Conservation (phyloP, 805 yeast species). For the Lachancea sp. region DNA sequence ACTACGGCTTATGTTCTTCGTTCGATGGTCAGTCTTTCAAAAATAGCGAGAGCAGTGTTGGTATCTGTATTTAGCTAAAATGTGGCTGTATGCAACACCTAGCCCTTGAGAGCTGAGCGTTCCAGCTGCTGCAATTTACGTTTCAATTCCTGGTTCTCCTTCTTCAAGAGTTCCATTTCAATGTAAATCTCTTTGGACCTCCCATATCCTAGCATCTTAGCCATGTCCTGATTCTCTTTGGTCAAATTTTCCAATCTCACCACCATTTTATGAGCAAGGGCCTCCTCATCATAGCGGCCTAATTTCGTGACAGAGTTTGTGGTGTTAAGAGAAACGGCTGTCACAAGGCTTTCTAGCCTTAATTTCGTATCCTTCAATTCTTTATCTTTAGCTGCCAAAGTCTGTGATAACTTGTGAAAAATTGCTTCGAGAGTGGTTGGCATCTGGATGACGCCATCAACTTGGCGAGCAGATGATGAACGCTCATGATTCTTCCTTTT, state of each 20-base stretch:
- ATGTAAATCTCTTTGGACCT: slow-evolving; percentile 64
- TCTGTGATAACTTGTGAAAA: slow-evolving; percentile 42
- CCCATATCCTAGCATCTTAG: slow-evolving; percentile 69
- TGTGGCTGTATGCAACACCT: not conserved
- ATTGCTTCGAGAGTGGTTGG: slow-evolving; percentile 42
- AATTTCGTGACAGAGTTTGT: slow-evolving; percentile 39
- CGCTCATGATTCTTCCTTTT: slow-evolving; percentile 26
- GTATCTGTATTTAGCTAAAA: not conserved
- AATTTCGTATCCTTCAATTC: slow-evolving; percentile 58
- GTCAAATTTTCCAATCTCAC: slow-evolving; percentile 53
- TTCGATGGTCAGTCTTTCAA: not conserved
- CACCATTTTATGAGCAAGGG: slow-evolving; percentile 65
- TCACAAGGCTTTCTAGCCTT: slow-evolving; percentile 55
- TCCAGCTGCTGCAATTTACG: slow-evolving; percentile 12
- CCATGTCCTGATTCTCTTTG: slow-evolving; percentile 63
- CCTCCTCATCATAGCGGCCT: slow-evolving; percentile 69
- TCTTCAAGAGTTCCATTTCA: slow-evolving; percentile 55
- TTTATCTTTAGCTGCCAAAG: slow-evolving; percentile 40
- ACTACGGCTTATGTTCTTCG: not conserved
- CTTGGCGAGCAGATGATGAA: slow-evolving; percentile 6
- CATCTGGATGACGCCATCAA: slow-evolving; percentile 25
- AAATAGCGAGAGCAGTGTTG: no score
- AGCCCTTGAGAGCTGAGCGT: slow-evolving; percentile 1
- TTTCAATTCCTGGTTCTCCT: slow-evolving; percentile 44
- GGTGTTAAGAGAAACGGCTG: slow-evolving; percentile 50